phyloP scores from a whole-genome alignment of 2,329 filamentous ascomycete species.

The Hypoxylon rubiginosum region DNA sequence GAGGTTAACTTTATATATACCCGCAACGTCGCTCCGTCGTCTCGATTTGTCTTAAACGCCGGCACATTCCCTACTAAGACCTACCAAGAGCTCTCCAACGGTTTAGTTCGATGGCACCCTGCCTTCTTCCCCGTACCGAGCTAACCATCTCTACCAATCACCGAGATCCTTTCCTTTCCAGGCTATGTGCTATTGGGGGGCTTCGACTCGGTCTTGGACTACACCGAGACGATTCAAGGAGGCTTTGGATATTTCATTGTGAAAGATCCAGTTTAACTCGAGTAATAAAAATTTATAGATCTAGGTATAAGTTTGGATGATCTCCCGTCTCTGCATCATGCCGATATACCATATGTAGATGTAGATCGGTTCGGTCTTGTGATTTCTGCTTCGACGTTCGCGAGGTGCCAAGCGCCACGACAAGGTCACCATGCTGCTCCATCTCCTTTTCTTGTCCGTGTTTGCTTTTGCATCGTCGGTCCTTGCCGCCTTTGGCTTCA shows the following conservation, averaged over 20 bases:
- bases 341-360: constrained; percentile 8
- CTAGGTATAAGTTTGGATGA: constrained; percentile 31
- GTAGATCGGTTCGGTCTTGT: constrained; percentile 12
- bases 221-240: constrained; percentile 23
- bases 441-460: constrained; percentile 42
- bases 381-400: constrained; percentile 1
- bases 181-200: constrained; percentile 9
- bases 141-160: constrained; percentile 35
- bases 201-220: constrained; percentile 31
- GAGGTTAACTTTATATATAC: constrained; percentile 7
- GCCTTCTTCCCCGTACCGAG: constrained; percentile 14
- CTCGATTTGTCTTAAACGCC: constrained; percentile 39
- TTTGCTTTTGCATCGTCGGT: constrained; percentile 47
- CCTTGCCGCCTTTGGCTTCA: constrained; percentile 52
- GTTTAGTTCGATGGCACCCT: constrained; percentile 28
- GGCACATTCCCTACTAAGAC: constrained; percentile 15
- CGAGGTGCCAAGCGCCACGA: constrained; percentile 3
- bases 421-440: constrained; percentile 44
- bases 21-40: constrained; percentile 28
- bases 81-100: constrained; percentile 13
- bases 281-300: constrained; percentile 14
- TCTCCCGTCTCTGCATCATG: constrained; percentile 23
- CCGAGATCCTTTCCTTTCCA: constrained; percentile 1
- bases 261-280: constrained; percentile 1
- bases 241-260: neutral